Conservation (phyloP, 257 asterid species). For the Fraxinus excelsior region DNA sequence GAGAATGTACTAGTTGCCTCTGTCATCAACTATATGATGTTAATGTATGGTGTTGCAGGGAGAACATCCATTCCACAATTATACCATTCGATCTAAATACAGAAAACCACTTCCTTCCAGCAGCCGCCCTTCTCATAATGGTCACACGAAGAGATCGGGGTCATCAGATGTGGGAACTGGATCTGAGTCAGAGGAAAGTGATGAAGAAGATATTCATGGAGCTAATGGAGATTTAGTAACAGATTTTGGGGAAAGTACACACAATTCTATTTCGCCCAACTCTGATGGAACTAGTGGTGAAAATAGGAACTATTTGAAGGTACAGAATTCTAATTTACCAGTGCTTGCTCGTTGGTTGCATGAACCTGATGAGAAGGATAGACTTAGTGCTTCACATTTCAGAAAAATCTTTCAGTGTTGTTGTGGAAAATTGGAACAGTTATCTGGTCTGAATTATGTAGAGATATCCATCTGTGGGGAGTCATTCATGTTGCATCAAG, state of each 20-base stretch:
- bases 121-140: constrained; percentile 35
- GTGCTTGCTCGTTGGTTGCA: constrained; percentile 79
- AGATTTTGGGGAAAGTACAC: constrained; percentile 26
- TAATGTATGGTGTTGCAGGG: constrained; percentile 59
- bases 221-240: constrained; percentile 31
- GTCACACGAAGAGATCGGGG: constrained; percentile 22
- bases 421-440: constrained; percentile 75
- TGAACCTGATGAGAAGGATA: constrained; percentile 83
- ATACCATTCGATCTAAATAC: constrained; percentile 78
- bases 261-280: constrained; percentile 14
- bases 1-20: not conserved
- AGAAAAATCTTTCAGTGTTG: constrained; percentile 73
- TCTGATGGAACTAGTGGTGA: constrained; percentile 28
- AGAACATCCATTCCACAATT: constrained; percentile 94
- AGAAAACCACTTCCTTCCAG: constrained; percentile 46
- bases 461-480: constrained; percentile 88
- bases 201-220: constrained; percentile 44
- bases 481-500: constrained; percentile 98
- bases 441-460: constrained; percentile 57
- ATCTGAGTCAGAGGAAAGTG: constrained; percentile 51
- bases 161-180: constrained; percentile 35
- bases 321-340: constrained; percentile 32
- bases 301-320: constrained; percentile 32
- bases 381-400: constrained; percentile 77
- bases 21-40: constrained; percentile 22